Percentiles rank a stretch among this genome's conserved stretches.
Evolutionary conservation across 768 basidiomycete genomes (phyloP).

Genomic region (Mycena leptocephala): DNA sequence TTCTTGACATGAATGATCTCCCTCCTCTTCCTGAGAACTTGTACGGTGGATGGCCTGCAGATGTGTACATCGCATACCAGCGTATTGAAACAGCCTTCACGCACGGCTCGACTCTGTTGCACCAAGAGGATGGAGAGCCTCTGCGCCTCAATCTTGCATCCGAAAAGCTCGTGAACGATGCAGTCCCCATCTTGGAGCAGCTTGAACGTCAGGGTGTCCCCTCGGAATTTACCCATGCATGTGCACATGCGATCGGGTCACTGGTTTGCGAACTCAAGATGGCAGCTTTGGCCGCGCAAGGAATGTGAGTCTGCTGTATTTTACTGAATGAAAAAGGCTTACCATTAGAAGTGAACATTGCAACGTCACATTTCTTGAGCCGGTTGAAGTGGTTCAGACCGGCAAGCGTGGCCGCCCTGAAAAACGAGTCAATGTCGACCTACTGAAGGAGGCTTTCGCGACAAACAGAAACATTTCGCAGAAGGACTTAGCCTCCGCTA

Average conservation of each 20-base stretch:
- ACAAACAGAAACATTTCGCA: conserved; percentile 15
- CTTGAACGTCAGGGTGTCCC: conserved; percentile 13
- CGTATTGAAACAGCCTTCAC: conserved; percentile 21
- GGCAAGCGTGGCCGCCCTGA: conserved; percentile 25
- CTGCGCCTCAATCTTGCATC: conserved; percentile 34
- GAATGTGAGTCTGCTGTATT: neutral
- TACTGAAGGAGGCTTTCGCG: conserved; percentile 28
- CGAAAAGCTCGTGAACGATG: conserved; percentile 27
- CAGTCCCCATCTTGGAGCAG: conserved; percentile 24
- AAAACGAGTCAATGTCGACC: conserved; percentile 23
- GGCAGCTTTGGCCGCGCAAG: neutral
- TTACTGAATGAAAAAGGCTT: neutral
- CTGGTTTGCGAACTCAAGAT: conserved; percentile 21
- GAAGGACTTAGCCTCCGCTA: neutral
- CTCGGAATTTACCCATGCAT: neutral
- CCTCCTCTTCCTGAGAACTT: conserved; percentile 23
- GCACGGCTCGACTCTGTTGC: conserved; percentile 15
- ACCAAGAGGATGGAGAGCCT: conserved; percentile 31
- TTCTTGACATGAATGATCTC: conserved; percentile 35
- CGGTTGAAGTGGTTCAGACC: neutral
- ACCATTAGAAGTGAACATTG: neutral
- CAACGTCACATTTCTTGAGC: conserved; percentile 2
- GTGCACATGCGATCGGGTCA: conserved; percentile 19
- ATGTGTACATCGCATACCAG: conserved; percentile 29
- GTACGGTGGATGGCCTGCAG: conserved; percentile 16